These are phyloP conservation scores for Mycena sanguinolenta DNA, from an alignment of 768 basidiomycete species.

Conservation along the genomic window DNA sequence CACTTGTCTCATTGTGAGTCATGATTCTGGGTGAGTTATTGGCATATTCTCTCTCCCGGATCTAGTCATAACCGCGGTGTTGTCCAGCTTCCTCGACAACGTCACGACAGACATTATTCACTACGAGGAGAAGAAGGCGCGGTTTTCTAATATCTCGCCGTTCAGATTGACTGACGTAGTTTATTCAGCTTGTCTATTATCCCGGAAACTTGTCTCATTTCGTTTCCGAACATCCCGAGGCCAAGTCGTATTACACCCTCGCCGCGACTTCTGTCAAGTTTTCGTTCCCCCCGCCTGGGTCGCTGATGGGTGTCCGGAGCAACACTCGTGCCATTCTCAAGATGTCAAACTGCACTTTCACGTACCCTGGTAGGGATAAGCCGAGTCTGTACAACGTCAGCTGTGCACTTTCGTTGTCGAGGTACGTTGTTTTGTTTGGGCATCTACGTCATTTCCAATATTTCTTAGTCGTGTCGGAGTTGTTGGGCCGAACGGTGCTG, in stretches of 20 bases:
- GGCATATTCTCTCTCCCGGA: slow-evolving; percentile 6
- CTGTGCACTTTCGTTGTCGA: slow-evolving; percentile 93
- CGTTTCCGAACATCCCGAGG: slow-evolving; percentile 91
- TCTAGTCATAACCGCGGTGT: slow-evolving; percentile 9
- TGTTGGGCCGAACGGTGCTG: slow-evolving; percentile 94
- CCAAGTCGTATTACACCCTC: slow-evolving; percentile 96
- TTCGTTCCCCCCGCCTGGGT: slow-evolving; percentile 95
- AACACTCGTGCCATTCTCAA: slow-evolving; percentile 97
- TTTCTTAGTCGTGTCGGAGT: slow-evolving; percentile 86
- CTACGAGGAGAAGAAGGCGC: slow-evolving; percentile 93
- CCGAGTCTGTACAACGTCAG: slow-evolving; percentile 91
- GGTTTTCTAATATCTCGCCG: slow-evolving; percentile 29
- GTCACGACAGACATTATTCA: slow-evolving; percentile 98
- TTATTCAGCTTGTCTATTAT: slow-evolving; percentile 87
- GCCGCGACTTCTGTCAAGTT: slow-evolving; percentile 95
- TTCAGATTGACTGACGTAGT: slow-evolving; percentile 31
- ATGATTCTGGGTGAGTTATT: slow-evolving; percentile 89
- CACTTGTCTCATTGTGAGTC: slow-evolving; percentile 94
- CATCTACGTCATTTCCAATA: slow-evolving; percentile 21
- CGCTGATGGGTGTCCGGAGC: slow-evolving; percentile 96
- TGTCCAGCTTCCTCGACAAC: slow-evolving; percentile 87
- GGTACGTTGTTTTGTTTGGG: slow-evolving; percentile 57
- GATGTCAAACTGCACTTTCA: slow-evolving; percentile 91
- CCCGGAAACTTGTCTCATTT: slow-evolving; percentile 92
- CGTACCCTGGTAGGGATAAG: slow-evolving; percentile 85